phyloP scores from a whole-genome alignment of 2,329 filamentous ascomycete species.

The Atkinsonella hypoxylon region DNA sequence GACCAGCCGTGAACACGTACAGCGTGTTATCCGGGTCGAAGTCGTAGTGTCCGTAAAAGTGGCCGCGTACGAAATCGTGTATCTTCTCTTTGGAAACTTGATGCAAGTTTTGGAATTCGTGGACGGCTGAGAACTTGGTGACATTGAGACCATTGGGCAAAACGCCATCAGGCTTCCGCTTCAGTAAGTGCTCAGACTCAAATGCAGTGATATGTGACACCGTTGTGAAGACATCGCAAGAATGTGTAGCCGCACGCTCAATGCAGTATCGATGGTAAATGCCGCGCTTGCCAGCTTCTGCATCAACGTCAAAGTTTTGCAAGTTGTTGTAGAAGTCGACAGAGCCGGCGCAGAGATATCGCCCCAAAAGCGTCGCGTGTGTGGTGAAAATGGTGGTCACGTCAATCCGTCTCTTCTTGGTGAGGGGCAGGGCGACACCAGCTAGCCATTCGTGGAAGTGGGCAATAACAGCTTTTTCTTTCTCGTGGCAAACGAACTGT shows the following conservation, averaged over 20 bases:
- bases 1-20: slow-evolving; percentile 93
- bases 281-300: slow-evolving; percentile 91
- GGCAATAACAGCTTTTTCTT: slow-evolving; percentile 81
- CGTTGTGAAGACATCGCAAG: slow-evolving; percentile 94
- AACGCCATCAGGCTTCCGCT: slow-evolving; percentile 94
- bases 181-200: slow-evolving; percentile 92
- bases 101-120: slow-evolving; percentile 98
- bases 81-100: slow-evolving; percentile 97
- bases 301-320: slow-evolving; percentile 91
- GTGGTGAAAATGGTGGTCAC: slow-evolving; percentile 98
- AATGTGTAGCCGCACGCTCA: slow-evolving; percentile 83
- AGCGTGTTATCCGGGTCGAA: slow-evolving; percentile 94
- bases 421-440: slow-evolving; percentile 81
- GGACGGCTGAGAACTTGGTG: slow-evolving; percentile 90
- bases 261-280: slow-evolving; percentile 99
- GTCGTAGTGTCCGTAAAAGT: slow-evolving; percentile 97
- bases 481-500: slow-evolving; percentile 89
- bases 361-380: slow-evolving; percentile 86
- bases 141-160: slow-evolving; percentile 95
- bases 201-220: slow-evolving; percentile 98
- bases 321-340: slow-evolving; percentile 99
- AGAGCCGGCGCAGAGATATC: slow-evolving; percentile 92
- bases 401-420: slow-evolving; percentile 89
- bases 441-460: slow-evolving; percentile 99
- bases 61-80: slow-evolving; percentile 91